A percentile compares a stretch with the other conserved stretches of the same genome.
Evolutionary conservation across 1,284 basidiomycete species (phyloP).

Genomic region (Neonothopanus nambi): DNA sequence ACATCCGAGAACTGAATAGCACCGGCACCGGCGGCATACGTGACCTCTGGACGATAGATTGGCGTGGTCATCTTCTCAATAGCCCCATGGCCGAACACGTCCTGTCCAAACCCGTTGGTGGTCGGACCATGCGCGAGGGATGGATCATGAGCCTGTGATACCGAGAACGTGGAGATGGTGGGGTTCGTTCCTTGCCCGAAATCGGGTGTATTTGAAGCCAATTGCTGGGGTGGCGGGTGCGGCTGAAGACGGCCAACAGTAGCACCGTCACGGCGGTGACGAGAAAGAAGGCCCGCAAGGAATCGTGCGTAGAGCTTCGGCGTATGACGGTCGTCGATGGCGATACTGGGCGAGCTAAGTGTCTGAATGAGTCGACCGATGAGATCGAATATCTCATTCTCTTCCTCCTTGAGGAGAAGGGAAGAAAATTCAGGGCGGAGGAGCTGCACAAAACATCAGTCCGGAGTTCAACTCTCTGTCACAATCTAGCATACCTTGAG

Average conservation of each 20-base stretch:
- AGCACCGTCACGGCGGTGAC: slow-evolving; percentile 64
- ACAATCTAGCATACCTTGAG: slow-evolving; percentile 59
- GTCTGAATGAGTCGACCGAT: slow-evolving; percentile 74
- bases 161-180: slow-evolving; percentile 21
- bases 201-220: slow-evolving; percentile 13
- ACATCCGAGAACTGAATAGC: slow-evolving; percentile 40
- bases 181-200: slow-evolving; percentile 11
- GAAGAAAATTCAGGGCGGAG: slow-evolving; percentile 71
- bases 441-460: slow-evolving; percentile 42
- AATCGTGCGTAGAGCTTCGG: slow-evolving; percentile 81
- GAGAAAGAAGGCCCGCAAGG: slow-evolving; percentile 65
- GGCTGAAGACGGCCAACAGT: slow-evolving; percentile 49
- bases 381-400: slow-evolving; percentile 68
- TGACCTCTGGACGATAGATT: slow-evolving; percentile 46
- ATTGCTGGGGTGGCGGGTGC: slow-evolving; percentile 39
- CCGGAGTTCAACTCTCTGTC: not conserved
- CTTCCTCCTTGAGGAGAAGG: slow-evolving; percentile 60
- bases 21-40: slow-evolving; percentile 37
- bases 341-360: slow-evolving; percentile 69
- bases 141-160: slow-evolving; percentile 17
- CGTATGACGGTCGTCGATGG: slow-evolving; percentile 81
- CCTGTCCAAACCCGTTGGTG: slow-evolving; percentile 6
- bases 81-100: not conserved
- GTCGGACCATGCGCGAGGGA: slow-evolving; percentile 18
- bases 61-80: slow-evolving; percentile 21